Conservation (phyloP, 116 monocot species). For the Trichopus zeylanicus region DNA sequence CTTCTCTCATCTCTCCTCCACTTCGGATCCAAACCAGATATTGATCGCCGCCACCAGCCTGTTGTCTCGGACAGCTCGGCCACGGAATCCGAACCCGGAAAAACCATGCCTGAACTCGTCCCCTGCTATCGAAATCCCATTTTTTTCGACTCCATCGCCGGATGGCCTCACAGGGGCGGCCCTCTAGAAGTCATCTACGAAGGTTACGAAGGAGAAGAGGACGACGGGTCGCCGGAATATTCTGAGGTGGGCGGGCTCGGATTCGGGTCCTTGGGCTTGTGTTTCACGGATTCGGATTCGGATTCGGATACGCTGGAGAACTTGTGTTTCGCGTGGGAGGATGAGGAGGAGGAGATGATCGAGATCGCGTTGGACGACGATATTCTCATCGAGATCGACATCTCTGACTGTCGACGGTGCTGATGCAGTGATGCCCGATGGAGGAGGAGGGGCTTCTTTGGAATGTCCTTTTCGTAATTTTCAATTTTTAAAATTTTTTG, state of each 20-base stretch:
- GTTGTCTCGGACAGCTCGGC: too few species aligned
- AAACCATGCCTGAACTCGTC: background rate
- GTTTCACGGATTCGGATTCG: conserved; percentile 7
- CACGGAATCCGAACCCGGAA: background rate
- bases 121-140: background rate
- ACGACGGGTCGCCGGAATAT: conserved; percentile 3
- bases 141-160: background rate
- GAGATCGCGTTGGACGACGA: conserved; percentile 30
- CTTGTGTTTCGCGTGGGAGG: conserved; percentile 11
- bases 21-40: conserved; percentile 3
- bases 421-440: background rate
- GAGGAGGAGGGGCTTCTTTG: too few species aligned
- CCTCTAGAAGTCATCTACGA: conserved; percentile 30
- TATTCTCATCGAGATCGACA: conserved; percentile 30
- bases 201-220: conserved; percentile 9
- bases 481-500: background rate
- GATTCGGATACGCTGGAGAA: conserved; percentile 4
- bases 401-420: conserved; percentile 7
- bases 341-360: conserved; percentile 23
- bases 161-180: conserved; percentile 11
- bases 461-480: background rate
- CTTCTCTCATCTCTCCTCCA: conserved; percentile 17
- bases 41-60: background rate
- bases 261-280: background rate
- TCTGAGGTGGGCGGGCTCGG: background rate